Evolutionary conservation across 345 rosid genomes (phyloP).

Genomic region (Tarenaya hassleriana): DNA sequence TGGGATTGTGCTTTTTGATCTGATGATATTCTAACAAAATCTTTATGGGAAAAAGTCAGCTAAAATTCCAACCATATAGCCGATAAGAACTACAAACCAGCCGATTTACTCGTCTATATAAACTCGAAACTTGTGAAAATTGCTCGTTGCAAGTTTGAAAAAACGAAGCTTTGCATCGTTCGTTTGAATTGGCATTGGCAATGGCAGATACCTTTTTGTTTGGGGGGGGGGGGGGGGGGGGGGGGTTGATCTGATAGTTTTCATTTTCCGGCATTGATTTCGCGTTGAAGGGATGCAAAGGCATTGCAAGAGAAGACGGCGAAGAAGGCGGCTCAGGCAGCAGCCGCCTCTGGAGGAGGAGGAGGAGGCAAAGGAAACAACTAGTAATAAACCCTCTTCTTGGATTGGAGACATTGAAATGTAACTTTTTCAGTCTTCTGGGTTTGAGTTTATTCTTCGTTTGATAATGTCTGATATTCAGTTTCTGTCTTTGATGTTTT

Average conservation of each 20-base stretch:
- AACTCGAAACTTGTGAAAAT: too few relatives aligned
- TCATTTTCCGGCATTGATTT: constrained; percentile 5
- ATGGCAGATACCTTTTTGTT: not conserved
- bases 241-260: not conserved
- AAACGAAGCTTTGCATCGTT: not conserved
- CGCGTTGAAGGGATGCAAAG: constrained; percentile 56
- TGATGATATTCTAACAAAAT: too few relatives aligned
- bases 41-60: too few relatives aligned
- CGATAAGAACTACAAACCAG: too few relatives aligned
- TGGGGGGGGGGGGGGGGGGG: too few relatives aligned
- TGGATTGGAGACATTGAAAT: constrained; percentile 6
- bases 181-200: not conserved
- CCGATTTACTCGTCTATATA: too few relatives aligned
- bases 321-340: constrained; percentile 71
- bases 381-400: constrained; percentile 29
- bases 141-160: not conserved
- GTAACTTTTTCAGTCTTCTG: not conserved
- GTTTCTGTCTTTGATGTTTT: too few relatives aligned
- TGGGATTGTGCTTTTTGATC: too few relatives aligned
- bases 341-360: constrained; percentile 31
- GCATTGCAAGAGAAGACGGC: constrained; percentile 88
- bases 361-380: constrained; percentile 30
- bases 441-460: not conserved
- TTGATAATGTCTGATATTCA: constrained; percentile 2
- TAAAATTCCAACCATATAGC: too few relatives aligned